These are phyloP conservation scores for Phialophora macrospora DNA, from an alignment of 2,329 filamentous ascomycete genomes.

Conservation along the genomic window DNA sequence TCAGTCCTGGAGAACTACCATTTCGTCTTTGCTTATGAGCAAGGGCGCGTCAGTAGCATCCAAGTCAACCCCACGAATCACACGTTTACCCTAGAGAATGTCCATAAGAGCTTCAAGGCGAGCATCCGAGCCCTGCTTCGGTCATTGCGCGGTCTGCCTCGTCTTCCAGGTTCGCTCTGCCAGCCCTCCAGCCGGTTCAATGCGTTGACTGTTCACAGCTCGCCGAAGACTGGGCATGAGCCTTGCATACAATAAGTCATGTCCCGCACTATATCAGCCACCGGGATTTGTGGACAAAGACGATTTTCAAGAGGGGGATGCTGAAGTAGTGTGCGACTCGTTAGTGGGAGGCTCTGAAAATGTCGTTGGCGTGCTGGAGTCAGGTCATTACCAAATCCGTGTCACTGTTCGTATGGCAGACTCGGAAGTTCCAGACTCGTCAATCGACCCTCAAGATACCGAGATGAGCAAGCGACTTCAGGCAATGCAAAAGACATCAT, in stretches of 20 bases:
- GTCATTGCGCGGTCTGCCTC: constrained; percentile 47
- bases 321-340: constrained; percentile 21
- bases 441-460: constrained; percentile 26
- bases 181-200: constrained; percentile 3
- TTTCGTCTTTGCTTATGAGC: constrained; percentile 54
- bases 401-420: constrained; percentile 18
- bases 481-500: constrained; percentile 36
- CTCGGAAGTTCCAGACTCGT: constrained; percentile 2
- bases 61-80: constrained; percentile 42
- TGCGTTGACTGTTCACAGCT: constrained; percentile 18
- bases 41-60: constrained; percentile 43
- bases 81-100: constrained; percentile 43
- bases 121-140: constrained; percentile 51
- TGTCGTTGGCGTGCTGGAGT: constrained; percentile 25
- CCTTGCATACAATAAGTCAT: constrained; percentile 52
- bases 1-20: constrained; percentile 57
- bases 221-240: constrained; percentile 50
- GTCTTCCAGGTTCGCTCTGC: constrained; percentile 45
- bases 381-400: constrained; percentile 27
- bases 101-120: constrained; percentile 49
- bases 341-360: constrained; percentile 20
- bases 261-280: constrained; percentile 48
- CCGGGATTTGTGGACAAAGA: constrained; percentile 31
- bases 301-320: constrained; percentile 18
- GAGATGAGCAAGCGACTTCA: constrained; percentile 35